Base-by-base conservation (phyloP, 2,329 filamentous ascomycete genomes). In the Nannizzia gypsea region DNA sequence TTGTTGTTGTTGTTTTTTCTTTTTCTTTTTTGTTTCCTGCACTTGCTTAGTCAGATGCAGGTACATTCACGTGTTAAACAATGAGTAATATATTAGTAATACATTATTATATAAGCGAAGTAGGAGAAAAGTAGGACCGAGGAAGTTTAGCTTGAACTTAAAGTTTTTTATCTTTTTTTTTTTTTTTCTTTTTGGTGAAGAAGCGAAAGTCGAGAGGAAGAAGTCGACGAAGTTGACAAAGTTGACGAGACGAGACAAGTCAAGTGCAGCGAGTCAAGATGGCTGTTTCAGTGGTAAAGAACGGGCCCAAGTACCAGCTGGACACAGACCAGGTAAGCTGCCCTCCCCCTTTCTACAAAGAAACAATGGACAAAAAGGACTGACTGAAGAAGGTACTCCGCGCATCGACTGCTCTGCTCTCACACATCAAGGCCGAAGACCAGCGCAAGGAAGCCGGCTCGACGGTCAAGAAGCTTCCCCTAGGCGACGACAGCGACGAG, bases 331-430 rank as follows among this genome's bases (percentile, higher is more conserved):
- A 79, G 71, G 77, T 79, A 67, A 52, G 22, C 17, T 36, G 4
- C 9, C 31, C 5, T 2, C 8, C 11, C 13, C 11, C 38, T 2
- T 3, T 3, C 17, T 2, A 57, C 1, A 34, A 36, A 34, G 17
- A n/a, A 24, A 28, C 5, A 31, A 22, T 57, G 34, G 3, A 4
- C 56, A 34, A 5, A 56, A 61, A 24, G 6, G 9, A 26, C 2
- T 11, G 9, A 13, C 31, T 36, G 13, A 36, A 6, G 6, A 67
- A 86, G 75, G 82, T 82, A 58, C 71, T 80, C 63, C 80, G 79
- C 73, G 83, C 83, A 63, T 81, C 82, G 42, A 79, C 77, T 61
- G 82, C 83, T 26, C 77, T 86, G 57, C 71, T 85, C 64, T 72
- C 76, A 66, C 80, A 83, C 67, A 81, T 84, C 67, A 79, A 80